Base-by-base conservation (phyloP, 2,329 filamentous ascomycete species). In the Claviceps sp. region DNA sequence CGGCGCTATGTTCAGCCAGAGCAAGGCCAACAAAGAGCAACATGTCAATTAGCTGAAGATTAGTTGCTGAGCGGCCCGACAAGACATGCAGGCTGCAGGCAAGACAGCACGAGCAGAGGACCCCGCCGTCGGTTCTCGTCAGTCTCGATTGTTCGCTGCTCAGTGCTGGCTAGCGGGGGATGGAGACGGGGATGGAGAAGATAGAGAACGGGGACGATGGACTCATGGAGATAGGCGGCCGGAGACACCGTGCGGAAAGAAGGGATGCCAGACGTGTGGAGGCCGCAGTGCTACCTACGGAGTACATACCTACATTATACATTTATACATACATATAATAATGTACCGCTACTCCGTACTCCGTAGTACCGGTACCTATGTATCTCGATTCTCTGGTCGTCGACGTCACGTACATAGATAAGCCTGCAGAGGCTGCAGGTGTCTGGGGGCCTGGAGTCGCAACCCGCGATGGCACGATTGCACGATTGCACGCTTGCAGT, bases 361-460 rank as follows among this genome's bases (percentile, higher is more conserved):
- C 26, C 26, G 9, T 20, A 20, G 20, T 20, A 20, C 20, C 20
- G 20, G 20, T 20, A 20, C 20, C 20, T 20, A 20, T 20, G 20
- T 20, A 16, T 39, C 9, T 38, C 17, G 20, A 20, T 20, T 16
- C 3, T 26, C 14, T 14, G 16, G 22, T 26, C 23, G 44, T 26
- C 44, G 44, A 45, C 44, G 26, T 45, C 44, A 45, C 43, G 14
- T 29, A 29, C 2, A 17, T 20, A 26, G 29, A 37, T 37, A 22
- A n/a, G n/a, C n/a, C n/a, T n/a, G n/a, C n/a, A n/a, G n/a, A 46
- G 45, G n/a, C 45, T 37, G 45, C 45, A 46, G 34, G 45, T 47
- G 42, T 45, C 49, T 45, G 49, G 49, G 29, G 29, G 29, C 11
- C 23, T 34, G 23, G 44, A 45, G 43, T 47, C 42, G 45, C 46